Base-by-base conservation (phyloP, 1,284 basidiomycete species). In the Cutaneotrichosporon cavernicola region DNA sequence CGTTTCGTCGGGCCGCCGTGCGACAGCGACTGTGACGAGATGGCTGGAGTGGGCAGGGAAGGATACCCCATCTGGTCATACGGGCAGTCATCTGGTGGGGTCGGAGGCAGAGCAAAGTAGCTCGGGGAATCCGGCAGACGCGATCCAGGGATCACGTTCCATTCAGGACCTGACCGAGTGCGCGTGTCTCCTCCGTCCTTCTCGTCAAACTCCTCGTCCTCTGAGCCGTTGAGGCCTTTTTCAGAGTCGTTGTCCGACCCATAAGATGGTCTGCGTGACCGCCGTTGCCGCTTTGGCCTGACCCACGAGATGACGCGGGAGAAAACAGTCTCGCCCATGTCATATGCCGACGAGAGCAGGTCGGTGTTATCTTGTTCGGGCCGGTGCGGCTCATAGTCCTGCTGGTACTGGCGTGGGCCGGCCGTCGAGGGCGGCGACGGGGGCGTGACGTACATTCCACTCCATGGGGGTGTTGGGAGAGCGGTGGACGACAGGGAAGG, bases 31-130 rank as follows among this genome's bases (percentile, higher is more conserved):
- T 69, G 69, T 1, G 75, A 61, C 0, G 79, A 80, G 10, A 81
- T 65, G 0, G 80, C 78, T 2, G 80, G 80, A 1, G 80, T 81
- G 5, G 80, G 80, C 5, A 81, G 65, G 7, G 71, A 66, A 3
- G 67, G 60, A n/a, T 69, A 65, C 4, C 65, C 57, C 13, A 58
- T 56, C 26, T 59, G 53, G 40, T 30, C 56, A 30, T n/a, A 53
- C 38, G 38, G 46, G 43, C 66, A 49, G 21, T 69, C 65, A 14
- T 72, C 70, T 34, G 76, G 72, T 14, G 77, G 70, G 5, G 74
- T 73, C 5, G 74, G 69, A 1, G 76, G 73, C 9, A 75, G 57
- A 1, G 70, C 67, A 64, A 79, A 79, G 66, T 79, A 77, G 21
- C 64, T 70, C n/a, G 56, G 56, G 26, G 53, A 63, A 40, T 30